A percentile compares a stretch with the other conserved stretches of the same genome.
These are phyloP conservation scores for Chlorophyllum brunneum DNA, from an alignment of 768 basidiomycete species.

Conservation along the genomic window DNA sequence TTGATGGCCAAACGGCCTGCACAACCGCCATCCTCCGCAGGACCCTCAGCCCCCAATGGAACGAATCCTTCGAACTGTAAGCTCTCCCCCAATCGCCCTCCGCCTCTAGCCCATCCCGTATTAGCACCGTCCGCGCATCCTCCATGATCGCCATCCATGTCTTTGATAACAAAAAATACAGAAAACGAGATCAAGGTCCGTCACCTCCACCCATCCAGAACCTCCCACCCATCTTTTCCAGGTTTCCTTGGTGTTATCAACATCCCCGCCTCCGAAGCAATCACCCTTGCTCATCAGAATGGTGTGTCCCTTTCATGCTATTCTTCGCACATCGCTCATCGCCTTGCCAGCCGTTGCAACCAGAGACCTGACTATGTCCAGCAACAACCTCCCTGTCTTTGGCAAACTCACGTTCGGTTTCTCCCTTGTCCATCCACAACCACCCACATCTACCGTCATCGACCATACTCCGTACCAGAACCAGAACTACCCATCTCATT, in stretches of 20 bases:
- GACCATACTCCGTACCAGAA: slow-evolving; percentile 12
- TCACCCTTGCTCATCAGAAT: slow-evolving; percentile 42
- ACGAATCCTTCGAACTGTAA: slow-evolving; percentile 82
- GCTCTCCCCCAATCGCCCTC: slow-evolving; percentile 22
- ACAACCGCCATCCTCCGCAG: slow-evolving; percentile 72
- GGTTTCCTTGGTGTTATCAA: slow-evolving; percentile 60
- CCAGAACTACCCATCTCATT: slow-evolving; percentile 11
- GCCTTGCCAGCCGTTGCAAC: slow-evolving; percentile 55
- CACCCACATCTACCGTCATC: slow-evolving; percentile 3
- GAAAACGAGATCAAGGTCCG: slow-evolving; percentile 75
- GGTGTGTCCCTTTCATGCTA: slow-evolving; percentile 33
- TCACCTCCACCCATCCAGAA: slow-evolving; percentile 22
- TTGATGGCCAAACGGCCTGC: slow-evolving; percentile 80
- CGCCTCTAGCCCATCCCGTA: slow-evolving; percentile 14
- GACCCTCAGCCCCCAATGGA: slow-evolving; percentile 74
- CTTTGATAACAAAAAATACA: slow-evolving; percentile 89
- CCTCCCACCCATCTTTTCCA: slow-evolving; percentile 17
- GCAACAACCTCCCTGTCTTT: slow-evolving; percentile 75
- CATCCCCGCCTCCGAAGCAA: slow-evolving; percentile 50
- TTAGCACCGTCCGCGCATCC: slow-evolving; percentile 65
- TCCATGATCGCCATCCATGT: slow-evolving; percentile 82
- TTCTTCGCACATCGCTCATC: slow-evolving; percentile 16
- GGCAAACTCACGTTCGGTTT: slow-evolving; percentile 76
- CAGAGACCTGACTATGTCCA: slow-evolving; percentile 68
- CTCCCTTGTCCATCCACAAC: slow-evolving; percentile 34